Evolutionary conservation across 805 yeast genomes (phyloP), one percentile per base, ranked within the genome.

Genomic region (Metschnikowia continentalis): DNA sequence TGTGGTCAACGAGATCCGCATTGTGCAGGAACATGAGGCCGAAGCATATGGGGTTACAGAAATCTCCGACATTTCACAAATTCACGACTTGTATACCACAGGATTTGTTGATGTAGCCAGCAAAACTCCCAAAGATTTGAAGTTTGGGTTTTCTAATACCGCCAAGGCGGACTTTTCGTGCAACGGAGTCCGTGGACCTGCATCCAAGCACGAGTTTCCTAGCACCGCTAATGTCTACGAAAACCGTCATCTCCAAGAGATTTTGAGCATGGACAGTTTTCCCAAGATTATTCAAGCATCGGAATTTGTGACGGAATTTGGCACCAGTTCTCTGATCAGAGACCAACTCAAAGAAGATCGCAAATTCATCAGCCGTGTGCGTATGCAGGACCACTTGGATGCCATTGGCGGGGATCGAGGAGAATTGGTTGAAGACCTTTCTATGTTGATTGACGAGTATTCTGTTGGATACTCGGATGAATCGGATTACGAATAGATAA

Each of bases 351-450:
- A 70, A 53, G 53, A 57, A 1, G 56, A 61, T 68, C 57, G 60
- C 6, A 53, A 57, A 11, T 46, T 61, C 6, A 50, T 57, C 17
- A 35, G 54, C 32, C 35, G 61, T 14, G 53, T 46, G 15, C 42
- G 56, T 26, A 50, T 43, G 8, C 58, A 54, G 15, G 67, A 63
- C 20, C 58, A 57, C 30, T 35, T 58, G 17, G 67, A 62, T 4
- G 32, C 40, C 10, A 53, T 65, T 13, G 63, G 69, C 13, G 86
- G 81, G 53, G 86, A 81, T 35, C 68, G 81, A 52, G 81, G 77
- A 39, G 84, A 80, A 39, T 59, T 81, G 46, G 70, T 77, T 11
- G 83, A 83, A 40, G 73, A 74, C 20, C 55, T 83, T 8, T 76
- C 73, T 2, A 62, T 65, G 2, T 47, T 79, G 39, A 74, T 77